Base-by-base conservation (phyloP, 2,329 filamentous ascomycete genomes). In the Fusarium marasasianum region DNA sequence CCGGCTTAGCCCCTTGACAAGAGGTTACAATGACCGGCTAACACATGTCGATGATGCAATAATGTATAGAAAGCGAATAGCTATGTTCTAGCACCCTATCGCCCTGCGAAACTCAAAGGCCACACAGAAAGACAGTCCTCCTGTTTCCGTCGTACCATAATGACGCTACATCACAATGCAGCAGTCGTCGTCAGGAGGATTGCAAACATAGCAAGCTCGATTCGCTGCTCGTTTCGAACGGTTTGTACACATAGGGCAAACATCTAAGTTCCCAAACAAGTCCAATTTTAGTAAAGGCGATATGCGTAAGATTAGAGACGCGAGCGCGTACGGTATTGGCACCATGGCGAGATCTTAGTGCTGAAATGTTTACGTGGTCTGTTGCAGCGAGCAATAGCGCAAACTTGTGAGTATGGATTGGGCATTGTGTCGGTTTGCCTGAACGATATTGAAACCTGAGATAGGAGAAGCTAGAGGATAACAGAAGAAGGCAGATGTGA, bases 401-500 rank as follows among this genome's bases (percentile, higher is more conserved):
- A 54, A 17, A 37, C 35, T 20, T 38, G 51, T 22, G 51, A 37
- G 18, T 54, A 17, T 2, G 24, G 35, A 37, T 54, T 29, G 14
- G 37, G 24, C 35, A 54, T 54, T 10, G 11, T 18, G 10, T 17
- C 8, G 15, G 31, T 24, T 4, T 20, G 2, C 8, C 6, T 24
- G 15, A 14, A 5, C 0, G 29, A n/a, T 20, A 24, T 18, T 20
- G 0, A 1, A 33, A 51, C 8, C 6, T 14, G 8, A 24, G 6
- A 24, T 4, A 24, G 12, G 12, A 18, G 15, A 14, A 10, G 5
- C 11, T 24, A 3, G 1, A 20, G 0, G 15, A 18, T 3, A 51
- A 10, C 15, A 38, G 13, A 38, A 26, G 10, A 15, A 22, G 7
- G 18, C 5, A 8, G 13, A 22, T 17, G 5, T 12, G 10, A 12